Evolutionary conservation across 164 flowering plant species (phyloP).

Genomic region (Kalanchoe fedtschenkoi): DNA sequence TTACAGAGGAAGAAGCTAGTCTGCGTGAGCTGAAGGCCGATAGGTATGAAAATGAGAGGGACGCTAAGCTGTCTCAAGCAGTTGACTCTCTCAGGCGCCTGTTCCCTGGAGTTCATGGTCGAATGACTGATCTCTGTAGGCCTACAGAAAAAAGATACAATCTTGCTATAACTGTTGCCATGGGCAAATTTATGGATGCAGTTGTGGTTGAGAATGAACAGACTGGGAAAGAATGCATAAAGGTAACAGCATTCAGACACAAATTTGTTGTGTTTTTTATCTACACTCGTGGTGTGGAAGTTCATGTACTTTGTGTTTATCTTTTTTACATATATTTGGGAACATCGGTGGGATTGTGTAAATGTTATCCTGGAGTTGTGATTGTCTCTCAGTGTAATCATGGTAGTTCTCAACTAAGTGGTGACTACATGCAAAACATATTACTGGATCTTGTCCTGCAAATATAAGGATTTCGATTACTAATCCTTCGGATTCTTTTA

Average conservation of each 20-base stretch:
- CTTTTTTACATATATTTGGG: too few relatives aligned
- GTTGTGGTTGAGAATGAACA: slow-evolving; percentile 94
- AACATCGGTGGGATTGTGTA: too few relatives aligned
- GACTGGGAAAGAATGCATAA: slow-evolving; percentile 97
- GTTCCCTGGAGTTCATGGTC: slow-evolving; percentile 94
- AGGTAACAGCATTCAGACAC: slow-evolving; percentile 38
- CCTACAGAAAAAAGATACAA: slow-evolving; percentile 86
- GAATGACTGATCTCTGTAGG: slow-evolving; percentile 93
- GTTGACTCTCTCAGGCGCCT: slow-evolving; percentile 83
- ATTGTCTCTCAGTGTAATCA: too few relatives aligned
- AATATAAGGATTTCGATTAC: not conserved
- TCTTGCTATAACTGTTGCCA: slow-evolving; percentile 96
- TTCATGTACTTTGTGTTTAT: too few relatives aligned
- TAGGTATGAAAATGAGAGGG: slow-evolving; percentile 88
- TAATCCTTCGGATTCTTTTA: not conserved
- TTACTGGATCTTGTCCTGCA: not conserved
- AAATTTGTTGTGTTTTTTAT: not conserved
- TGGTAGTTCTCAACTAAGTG: too few relatives aligned
- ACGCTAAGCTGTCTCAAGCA: slow-evolving; percentile 73
- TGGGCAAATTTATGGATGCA: slow-evolving; percentile 99
- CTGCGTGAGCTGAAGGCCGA: slow-evolving; percentile 86
- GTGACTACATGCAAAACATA: not conserved
- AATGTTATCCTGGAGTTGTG: too few relatives aligned
- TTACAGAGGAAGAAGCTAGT: slow-evolving; percentile 64
- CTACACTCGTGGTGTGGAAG: not conserved